Evolutionary conservation across 2,329 filamentous ascomycete species (phyloP).

Genomic region (Aureobasidium sp.): DNA sequence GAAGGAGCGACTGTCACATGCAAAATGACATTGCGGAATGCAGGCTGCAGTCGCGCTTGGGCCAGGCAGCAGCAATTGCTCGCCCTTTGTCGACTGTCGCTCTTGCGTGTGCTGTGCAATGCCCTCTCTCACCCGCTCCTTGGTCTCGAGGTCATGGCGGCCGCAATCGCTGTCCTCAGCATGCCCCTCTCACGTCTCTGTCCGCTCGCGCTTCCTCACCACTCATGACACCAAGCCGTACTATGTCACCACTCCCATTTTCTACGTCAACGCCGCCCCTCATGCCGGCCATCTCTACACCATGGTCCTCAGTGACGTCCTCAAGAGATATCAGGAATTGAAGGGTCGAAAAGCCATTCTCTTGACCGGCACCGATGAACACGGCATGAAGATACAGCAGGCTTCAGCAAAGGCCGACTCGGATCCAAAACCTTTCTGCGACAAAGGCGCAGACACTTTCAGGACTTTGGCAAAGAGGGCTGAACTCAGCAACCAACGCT

Average conservation of each 20-base stretch:
- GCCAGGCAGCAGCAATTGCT: neutral
- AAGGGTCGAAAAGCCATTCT: constrained; percentile 65
- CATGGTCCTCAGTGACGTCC: constrained; percentile 81
- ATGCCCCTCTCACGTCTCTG: neutral
- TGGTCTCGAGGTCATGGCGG: constrained; percentile 27
- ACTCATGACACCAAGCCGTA: constrained; percentile 59
- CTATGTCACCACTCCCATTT: constrained; percentile 95
- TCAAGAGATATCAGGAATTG: constrained; percentile 85
- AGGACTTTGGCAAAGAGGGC: constrained; percentile 63
- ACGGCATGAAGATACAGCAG: constrained; percentile 94
- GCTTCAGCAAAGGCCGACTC: constrained; percentile 66
- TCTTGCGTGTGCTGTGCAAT: too few species aligned
- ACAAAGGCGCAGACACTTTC: constrained; percentile 75
- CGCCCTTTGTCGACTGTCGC: neutral
- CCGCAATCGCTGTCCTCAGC: constrained; percentile 29
- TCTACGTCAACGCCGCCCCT: constrained; percentile 98
- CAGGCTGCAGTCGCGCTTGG: too few species aligned
- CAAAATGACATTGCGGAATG: constrained; percentile 6
- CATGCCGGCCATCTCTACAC: constrained; percentile 94
- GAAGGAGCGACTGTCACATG: constrained; percentile 12
- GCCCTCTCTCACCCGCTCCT: constrained; percentile 30
- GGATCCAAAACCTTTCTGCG: constrained; percentile 78
- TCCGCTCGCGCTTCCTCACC: constrained; percentile 4
- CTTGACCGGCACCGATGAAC: constrained; percentile 91
- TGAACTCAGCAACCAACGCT: constrained; percentile 70